Percentiles rank a stretch among this genome's conserved stretches.
phyloP scores from a whole-genome alignment of 2,329 filamentous ascomycete species.

The Aspergillus arachidicola region DNA sequence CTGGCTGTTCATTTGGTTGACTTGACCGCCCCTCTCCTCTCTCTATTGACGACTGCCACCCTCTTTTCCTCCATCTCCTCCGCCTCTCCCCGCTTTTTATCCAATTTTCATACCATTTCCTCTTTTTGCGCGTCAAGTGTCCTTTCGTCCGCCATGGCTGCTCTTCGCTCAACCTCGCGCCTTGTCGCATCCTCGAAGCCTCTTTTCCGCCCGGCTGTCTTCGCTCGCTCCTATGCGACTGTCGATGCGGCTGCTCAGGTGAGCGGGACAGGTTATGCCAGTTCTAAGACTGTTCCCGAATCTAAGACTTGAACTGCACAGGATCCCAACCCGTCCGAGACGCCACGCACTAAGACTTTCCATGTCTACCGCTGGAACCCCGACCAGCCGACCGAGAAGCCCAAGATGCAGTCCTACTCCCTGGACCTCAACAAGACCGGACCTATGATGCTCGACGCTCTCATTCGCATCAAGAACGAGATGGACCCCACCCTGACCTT shows the following conservation, averaged over 20 bases:
- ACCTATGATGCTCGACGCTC: conserved; percentile 95
- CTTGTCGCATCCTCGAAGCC: conserved; percentile 46
- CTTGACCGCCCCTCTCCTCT: conserved; percentile 4
- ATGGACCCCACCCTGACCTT: conserved; percentile 95
- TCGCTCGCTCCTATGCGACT: conserved; percentile 52
- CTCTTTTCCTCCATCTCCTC: conserved; percentile 3
- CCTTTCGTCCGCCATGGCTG: conserved; percentile 44
- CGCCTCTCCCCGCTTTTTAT: conserved; percentile 7
- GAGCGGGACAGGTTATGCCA: conserved; percentile 31
- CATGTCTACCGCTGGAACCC: conserved; percentile 99
- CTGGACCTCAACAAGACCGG: conserved; percentile 98
- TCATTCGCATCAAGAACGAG: conserved; percentile 99
- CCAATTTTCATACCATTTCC: conserved; percentile 7
- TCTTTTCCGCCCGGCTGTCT: conserved; percentile 43
- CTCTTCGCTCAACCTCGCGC: conserved; percentile 52
- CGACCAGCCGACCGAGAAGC: conserved; percentile 88
- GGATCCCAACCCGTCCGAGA: conserved; percentile 60
- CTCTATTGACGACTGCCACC: conserved; percentile 16
- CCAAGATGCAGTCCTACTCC: conserved; percentile 90
- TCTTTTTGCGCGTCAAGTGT: conserved; percentile 13
- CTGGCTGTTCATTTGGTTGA: conserved; percentile 17
- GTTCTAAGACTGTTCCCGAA: conserved; percentile 44
- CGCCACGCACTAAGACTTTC: conserved; percentile 83
- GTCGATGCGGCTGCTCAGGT: conserved; percentile 40
- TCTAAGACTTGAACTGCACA: conserved; percentile 62